A percentile compares a stretch with the other conserved stretches of the same genome.
phyloP scores from a whole-genome alignment of 2,329 filamentous ascomycete genomes.

The Nothophaeocryptopus gaeumannii region DNA sequence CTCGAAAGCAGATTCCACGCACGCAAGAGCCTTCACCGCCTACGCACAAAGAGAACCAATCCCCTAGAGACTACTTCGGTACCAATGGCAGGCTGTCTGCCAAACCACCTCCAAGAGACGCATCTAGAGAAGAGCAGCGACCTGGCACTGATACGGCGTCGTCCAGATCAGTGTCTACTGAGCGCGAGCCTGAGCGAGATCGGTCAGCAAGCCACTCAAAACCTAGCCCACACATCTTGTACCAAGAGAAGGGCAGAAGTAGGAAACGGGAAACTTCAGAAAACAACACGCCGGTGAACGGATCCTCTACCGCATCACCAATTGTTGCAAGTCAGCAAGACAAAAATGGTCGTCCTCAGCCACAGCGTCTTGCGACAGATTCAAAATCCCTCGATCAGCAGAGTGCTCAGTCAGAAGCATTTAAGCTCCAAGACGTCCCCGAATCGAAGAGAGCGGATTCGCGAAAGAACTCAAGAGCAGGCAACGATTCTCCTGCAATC shows the following conservation, averaged over 20 bases:
- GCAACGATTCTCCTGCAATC: slow-evolving; percentile 42
- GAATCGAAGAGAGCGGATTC: slow-evolving; percentile 52
- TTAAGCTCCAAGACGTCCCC: slow-evolving; percentile 81
- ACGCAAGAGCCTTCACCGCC: slow-evolving; percentile 27
- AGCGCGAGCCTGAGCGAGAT: slow-evolving; percentile 37
- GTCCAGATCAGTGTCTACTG: slow-evolving; percentile 47
- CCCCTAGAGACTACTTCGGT: slow-evolving; percentile 45
- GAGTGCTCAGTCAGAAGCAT: slow-evolving; percentile 41
- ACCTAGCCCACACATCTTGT: slow-evolving; percentile 80
- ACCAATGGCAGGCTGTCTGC: slow-evolving; percentile 28
- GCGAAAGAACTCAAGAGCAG: slow-evolving; percentile 47
- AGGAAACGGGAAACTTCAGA: slow-evolving; percentile 40
- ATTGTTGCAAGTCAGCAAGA: slow-evolving; percentile 25
- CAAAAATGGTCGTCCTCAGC: slow-evolving; percentile 23
- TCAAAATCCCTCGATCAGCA: slow-evolving; percentile 27
- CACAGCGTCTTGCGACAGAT: slow-evolving; percentile 28
- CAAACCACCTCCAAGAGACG: slow-evolving; percentile 40
- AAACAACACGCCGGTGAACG: slow-evolving; percentile 26
- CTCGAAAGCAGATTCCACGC: slow-evolving; percentile 27
- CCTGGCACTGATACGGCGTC: slow-evolving; percentile 31
- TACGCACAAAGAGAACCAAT: slow-evolving; percentile 30
- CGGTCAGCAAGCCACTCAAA: slow-evolving; percentile 39
- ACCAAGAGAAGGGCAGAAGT: slow-evolving; percentile 75
- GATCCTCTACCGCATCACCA: slow-evolving; percentile 30
- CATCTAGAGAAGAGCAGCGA: slow-evolving; percentile 40